Conservation (phyloP, 2,329 filamentous ascomycete species). For the Acephala macrosclerotiorum region DNA sequence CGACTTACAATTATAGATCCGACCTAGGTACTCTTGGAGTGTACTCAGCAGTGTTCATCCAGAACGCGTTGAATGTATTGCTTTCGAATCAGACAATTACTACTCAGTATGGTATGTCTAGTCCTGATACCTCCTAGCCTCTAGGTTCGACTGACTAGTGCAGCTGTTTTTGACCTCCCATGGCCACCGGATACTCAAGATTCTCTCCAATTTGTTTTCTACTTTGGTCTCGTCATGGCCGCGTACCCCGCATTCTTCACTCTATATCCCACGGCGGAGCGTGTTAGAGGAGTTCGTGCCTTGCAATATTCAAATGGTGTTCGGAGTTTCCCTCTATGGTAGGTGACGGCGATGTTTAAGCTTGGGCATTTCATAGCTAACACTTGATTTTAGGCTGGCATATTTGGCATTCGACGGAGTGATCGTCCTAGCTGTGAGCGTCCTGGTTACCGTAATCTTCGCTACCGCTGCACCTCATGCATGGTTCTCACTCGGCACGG, state of each 20-base stretch:
- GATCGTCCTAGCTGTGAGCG: conserved; percentile 71
- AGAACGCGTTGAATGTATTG: conserved; percentile 69
- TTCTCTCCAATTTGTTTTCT: conserved; percentile 81
- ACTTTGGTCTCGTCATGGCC: conserved; percentile 78
- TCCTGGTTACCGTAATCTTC: conserved; percentile 72
- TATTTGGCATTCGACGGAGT: conserved; percentile 81
- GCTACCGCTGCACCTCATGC: conserved; percentile 61
- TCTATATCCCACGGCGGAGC: conserved; percentile 82
- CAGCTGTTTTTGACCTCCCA: conserved; percentile 72
- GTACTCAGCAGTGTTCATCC: conserved; percentile 62
- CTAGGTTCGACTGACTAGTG: background rate
- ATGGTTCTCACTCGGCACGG: conserved; percentile 79
- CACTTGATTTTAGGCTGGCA: conserved; percentile 57
- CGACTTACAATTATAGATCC: conserved; percentile 62
- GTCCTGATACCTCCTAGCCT: too few species aligned
- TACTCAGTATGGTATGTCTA: conserved; percentile 61
- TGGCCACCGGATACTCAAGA: conserved; percentile 72
- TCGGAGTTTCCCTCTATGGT: conserved; percentile 78
- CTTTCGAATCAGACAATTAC: conserved; percentile 71
- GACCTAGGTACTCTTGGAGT: conserved; percentile 69
- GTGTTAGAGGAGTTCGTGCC: conserved; percentile 82
- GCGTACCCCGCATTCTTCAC: conserved; percentile 85
- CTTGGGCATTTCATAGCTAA: background rate
- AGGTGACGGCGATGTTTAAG: background rate
- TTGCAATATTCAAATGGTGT: conserved; percentile 92